These are phyloP conservation scores for Mallotus repandus DNA, from an alignment of 441 rosid species.

Conservation along the genomic window DNA sequence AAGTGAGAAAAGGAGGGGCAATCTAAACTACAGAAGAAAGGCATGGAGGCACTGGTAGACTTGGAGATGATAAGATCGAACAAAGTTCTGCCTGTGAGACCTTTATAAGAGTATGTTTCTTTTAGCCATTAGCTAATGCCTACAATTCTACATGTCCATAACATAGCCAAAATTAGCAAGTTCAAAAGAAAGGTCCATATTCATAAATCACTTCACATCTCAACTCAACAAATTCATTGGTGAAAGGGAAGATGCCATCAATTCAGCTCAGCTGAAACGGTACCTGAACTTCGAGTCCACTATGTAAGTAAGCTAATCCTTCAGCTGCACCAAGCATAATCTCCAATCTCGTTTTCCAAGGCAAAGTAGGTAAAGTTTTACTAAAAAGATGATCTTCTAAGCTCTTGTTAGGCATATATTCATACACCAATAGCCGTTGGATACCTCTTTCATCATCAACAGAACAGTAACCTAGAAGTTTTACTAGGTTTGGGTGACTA, in stretches of 20 bases:
- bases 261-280: not conserved
- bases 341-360: slow-evolving; percentile 69
- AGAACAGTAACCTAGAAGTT: slow-evolving; percentile 76
- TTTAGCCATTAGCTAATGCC: slow-evolving; percentile 5
- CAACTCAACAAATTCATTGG: not conserved
- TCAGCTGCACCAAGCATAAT: slow-evolving; percentile 68
- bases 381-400: slow-evolving; percentile 87
- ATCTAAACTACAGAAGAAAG: no score
- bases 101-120: not conserved
- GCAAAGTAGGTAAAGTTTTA: slow-evolving; percentile 42
- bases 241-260: not conserved
- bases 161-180: not conserved
- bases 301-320: slow-evolving; percentile 67
- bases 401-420: slow-evolving; percentile 75
- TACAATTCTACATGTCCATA: not conserved
- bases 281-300: slow-evolving; percentile 73
- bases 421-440: slow-evolving; percentile 74
- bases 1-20: no score
- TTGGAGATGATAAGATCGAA: no score
- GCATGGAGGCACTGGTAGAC: no score
- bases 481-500: slow-evolving; percentile 62
- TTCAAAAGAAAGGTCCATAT: not conserved
- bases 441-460: slow-evolving; percentile 69
- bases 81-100: not conserved
- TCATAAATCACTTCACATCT: not conserved